Evolutionary conservation across 139 green algal genomes (phyloP), one percentile per base, ranked within the genome.

Genomic region (Desmodesmus armatus): DNA sequence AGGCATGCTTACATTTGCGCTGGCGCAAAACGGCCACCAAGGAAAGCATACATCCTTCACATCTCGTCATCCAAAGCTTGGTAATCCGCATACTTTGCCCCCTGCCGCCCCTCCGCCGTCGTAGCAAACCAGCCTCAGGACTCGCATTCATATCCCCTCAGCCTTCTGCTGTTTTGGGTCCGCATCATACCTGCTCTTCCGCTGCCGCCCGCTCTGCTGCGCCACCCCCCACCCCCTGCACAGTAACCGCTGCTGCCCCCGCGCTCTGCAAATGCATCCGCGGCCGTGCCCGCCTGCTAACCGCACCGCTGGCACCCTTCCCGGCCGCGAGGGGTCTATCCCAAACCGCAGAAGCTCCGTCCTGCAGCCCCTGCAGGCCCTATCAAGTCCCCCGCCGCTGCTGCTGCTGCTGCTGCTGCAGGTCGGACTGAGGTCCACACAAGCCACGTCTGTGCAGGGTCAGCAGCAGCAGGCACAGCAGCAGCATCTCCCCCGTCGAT

Each of bases 171-270:
- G 29, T 25, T 47, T 51, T 6, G 76, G 76, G 9, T 82, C 76
- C 40, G 76, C 76, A 82, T 82, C 76, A 41, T 82, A 82, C 21
- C 55, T 82, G 25, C 76, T 82, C 40, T 82, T 82, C 25, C 76
- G 76, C 55, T 82, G 76, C 55, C 76, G 41, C 21, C 49, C 67
- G 9, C 78, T 58, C 5, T n/a, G n/a, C n/a, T n/a, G n/a, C n/a
- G n/a, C n/a, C n/a, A n/a, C n/a, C n/a, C n/a, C n/a, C n/a, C n/a
- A n/a, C n/a, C n/a, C 63, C 63, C 13, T 49, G 27, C 58, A 58
- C 77, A 37, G 47, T 27, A 41, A 23, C 73, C 27, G 19, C 27
- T 7, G 27, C 39, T 0, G 21, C 7, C 47, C 44, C 35, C 39
- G n/a, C 25, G 3, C 2, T 78, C 49, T 53, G 44, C 78, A 65